A percentile compares a stretch with the other conserved stretches of the same genome.
Evolutionary conservation across 345 rosid genomes (phyloP).

Genomic region (Aquilaria malaccensis): DNA sequence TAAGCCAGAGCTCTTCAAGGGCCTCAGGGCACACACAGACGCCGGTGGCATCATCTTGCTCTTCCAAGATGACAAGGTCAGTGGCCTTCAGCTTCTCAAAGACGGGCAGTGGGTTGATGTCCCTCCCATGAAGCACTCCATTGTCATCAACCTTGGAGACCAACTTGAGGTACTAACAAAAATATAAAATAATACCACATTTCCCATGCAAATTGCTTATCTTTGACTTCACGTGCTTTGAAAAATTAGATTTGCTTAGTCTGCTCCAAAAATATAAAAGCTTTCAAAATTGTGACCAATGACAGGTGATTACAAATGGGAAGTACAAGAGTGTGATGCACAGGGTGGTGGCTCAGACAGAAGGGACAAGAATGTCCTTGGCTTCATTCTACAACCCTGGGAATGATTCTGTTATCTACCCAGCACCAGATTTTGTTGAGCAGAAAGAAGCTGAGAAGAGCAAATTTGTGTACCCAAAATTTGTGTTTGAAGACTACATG

Average conservation of each 20-base stretch:
- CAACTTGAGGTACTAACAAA: constrained; percentile 57
- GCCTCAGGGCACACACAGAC: constrained; percentile 87
- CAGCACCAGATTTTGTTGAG: constrained; percentile 46
- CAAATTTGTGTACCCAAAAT: constrained; percentile 43
- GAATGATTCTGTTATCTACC: constrained; percentile 57
- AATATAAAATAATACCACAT: too few species aligned
- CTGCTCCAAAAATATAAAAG: too few species aligned
- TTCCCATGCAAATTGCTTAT: too few species aligned
- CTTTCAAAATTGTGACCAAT: too few species aligned
- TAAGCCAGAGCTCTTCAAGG: constrained; percentile 75
- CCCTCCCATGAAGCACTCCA: constrained; percentile 68
- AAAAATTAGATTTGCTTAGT: too few species aligned
- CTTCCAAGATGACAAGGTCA: constrained; percentile 77
- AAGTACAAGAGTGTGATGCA: constrained; percentile 78
- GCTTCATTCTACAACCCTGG: constrained; percentile 90
- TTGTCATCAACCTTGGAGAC: constrained; percentile 85
- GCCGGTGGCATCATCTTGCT: constrained; percentile 80
- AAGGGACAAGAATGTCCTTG: constrained; percentile 72
- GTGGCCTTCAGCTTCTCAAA: constrained; percentile 90
- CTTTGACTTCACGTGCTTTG: too few species aligned
- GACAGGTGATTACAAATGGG: constrained; percentile 74
- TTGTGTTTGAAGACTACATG: constrained; percentile 82
- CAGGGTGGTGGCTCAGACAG: constrained; percentile 54
- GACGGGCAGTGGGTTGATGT: constrained; percentile 73
- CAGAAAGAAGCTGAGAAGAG: constrained; percentile 25